Base-by-base conservation (phyloP, 2,329 filamentous ascomycete genomes). In the Aspergillus pseudoglaucus region DNA sequence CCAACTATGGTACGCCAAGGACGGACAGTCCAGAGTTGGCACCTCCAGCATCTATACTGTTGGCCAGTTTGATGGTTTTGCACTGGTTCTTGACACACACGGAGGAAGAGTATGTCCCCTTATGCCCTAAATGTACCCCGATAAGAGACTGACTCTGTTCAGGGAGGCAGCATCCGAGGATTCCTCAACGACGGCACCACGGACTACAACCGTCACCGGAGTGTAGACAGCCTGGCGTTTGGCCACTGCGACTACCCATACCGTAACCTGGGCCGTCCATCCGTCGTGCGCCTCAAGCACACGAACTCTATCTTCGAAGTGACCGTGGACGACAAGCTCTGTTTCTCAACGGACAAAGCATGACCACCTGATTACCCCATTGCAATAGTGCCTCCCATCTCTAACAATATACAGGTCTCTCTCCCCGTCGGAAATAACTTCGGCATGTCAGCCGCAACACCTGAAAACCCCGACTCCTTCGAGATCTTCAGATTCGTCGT, bases 391-490 rank as follows among this genome's bases (percentile, higher is more conserved):
- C 7, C 25, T 6, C 20, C 38, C 10, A 6, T 42, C 12, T 44
- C 45, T 49, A 46, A 51, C 38, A 47, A 12, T 2, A 42, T 27
- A 33, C 52, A 88, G 75, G 78, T 97, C 60, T 76, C 75, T 52
- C 78, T 98, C 20, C 93, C 91, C 3, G 60, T 78, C 2, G 88
- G 88, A 56, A 94, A 97, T 73, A 80, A 81, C 65, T 88, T 95
- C 56, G 93, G 93, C 59, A 74, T 98, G 57, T 89, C 87, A 10
- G 93, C 91, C 38, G 87, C 88, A 14, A 91, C 88, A 3, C 87
- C 88, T 25, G 91, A 97, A 57, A 90, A 83, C 59, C 90, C 93
- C 0, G 93, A 98, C 71, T 95, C 89, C 4, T 95, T 96, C 61
- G 93, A 98, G 70, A 69, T 95, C 56, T 93, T 90, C 76, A 94